Conservation (phyloP, 2,329 filamentous ascomycete genomes). For the Alternaria dauci region DNA sequence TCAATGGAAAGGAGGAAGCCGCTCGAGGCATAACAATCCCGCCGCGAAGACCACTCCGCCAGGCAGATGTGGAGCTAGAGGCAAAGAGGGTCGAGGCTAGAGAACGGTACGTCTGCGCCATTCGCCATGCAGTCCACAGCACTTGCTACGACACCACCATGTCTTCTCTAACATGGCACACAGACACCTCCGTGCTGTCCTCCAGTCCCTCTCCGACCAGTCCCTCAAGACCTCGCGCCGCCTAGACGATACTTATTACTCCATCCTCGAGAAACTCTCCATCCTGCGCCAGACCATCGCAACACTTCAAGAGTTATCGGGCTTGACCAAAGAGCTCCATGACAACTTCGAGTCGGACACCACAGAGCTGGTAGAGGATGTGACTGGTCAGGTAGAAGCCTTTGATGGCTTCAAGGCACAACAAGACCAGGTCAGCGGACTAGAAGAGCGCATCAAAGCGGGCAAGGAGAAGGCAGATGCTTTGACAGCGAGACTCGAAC, state of each 20-base stretch:
- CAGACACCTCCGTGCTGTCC: conserved; percentile 52
- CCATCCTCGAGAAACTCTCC: conserved; percentile 73
- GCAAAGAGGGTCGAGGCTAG: conserved; percentile 46
- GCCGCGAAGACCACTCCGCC: conserved; percentile 43
- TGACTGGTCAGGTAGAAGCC: conserved; percentile 66
- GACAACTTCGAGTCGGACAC: conserved; percentile 68
- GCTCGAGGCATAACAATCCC: conserved; percentile 25
- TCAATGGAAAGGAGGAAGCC: conserved; percentile 14
- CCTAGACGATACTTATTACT: conserved; percentile 78
- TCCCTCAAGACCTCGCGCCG: conserved; percentile 70
- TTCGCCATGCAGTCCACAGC: background rate
- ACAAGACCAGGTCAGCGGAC: conserved; percentile 66
- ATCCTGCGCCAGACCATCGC: conserved; percentile 70
- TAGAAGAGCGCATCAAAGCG: conserved; percentile 68
- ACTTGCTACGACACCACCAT: background rate
- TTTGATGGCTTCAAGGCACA: conserved; percentile 72
- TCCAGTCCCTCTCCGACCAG: conserved; percentile 63
- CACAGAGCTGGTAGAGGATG: conserved; percentile 66
- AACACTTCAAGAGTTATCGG: conserved; percentile 72
- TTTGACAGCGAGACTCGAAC: conserved; percentile 70
- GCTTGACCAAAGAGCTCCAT: conserved; percentile 66
- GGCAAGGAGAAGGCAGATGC: conserved; percentile 67
- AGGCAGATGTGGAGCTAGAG: conserved; percentile 52
- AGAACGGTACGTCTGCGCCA: conserved; percentile 44
- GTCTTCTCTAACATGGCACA: conserved; percentile 25